phyloP scores from a whole-genome alignment of 2,329 filamentous ascomycete genomes.

The Cladosporium oxysporum region DNA sequence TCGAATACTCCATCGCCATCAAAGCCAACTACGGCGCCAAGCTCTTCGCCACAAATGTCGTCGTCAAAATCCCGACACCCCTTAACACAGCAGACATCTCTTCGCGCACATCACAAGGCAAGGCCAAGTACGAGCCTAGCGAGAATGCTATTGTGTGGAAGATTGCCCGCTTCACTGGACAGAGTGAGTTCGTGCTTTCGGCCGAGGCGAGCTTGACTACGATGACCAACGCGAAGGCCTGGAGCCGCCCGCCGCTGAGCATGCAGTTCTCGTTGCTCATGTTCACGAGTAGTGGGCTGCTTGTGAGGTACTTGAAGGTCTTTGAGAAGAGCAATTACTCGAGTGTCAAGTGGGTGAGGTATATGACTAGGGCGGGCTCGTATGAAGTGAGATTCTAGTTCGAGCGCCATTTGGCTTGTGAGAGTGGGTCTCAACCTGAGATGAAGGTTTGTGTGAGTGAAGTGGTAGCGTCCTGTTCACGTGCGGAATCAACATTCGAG shows the following conservation, averaged over 20 bases:
- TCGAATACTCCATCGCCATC: conserved; percentile 97
- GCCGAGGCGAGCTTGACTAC: conserved; percentile 90
- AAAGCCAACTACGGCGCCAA: conserved; percentile 96
- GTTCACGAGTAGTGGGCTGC: conserved; percentile 92
- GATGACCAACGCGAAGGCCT: conserved; percentile 98
- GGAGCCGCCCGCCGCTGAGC: conserved; percentile 89
- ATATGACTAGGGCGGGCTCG: conserved; percentile 96
- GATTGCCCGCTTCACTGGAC: conserved; percentile 97
- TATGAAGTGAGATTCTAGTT: conserved; percentile 81
- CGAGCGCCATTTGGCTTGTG: too few species aligned
- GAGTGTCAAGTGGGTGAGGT: conserved; percentile 98
- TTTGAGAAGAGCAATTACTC: conserved; percentile 99
- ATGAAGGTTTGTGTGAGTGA: neutral
- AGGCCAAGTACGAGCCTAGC: conserved; percentile 96
- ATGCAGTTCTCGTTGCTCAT: conserved; percentile 92
- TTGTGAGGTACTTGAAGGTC: conserved; percentile 95
- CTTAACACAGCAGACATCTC: conserved; percentile 94
- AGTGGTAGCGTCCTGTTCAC: neutral
- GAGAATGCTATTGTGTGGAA: conserved; percentile 99
- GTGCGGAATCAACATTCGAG: neutral
- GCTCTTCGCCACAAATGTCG: conserved; percentile 94
- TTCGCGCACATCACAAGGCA: conserved; percentile 90
- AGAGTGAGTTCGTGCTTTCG: conserved; percentile 91
- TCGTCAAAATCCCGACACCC: conserved; percentile 91
- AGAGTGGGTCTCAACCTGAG: neutral